Base-by-base conservation (phyloP, 225 moss, liverwort and hornwort genomes). In the Takakia lepidozioides region DNA sequence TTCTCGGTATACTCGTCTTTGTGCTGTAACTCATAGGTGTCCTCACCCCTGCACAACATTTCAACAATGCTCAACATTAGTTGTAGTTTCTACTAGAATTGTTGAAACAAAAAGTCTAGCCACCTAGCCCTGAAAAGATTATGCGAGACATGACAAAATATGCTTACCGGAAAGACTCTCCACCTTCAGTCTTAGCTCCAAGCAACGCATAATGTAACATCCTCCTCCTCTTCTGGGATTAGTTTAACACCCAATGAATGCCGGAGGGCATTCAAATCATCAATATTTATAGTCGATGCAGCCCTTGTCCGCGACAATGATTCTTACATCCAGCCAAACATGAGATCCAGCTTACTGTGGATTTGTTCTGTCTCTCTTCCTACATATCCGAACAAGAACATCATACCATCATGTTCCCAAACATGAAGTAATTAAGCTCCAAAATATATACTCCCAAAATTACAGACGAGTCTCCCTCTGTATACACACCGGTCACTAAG, bases 1-100 rank as follows among this genome's bases (percentile, higher is more conserved):
- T 32, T 13, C 18, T 10, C 4, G 1, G 10, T 2, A 35, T 37
- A 34, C 51, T 22, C 22, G 13, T 15, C 51, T 34, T 18, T 29
- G n/a, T 35, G 6, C 8, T 51, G 51, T 35, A 20, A 17, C 34
- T 36, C 51, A 51, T 0, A 51, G 51, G 8, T 29, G 34, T 51
- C n/a, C n/a, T n/a, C 34, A 36, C 36, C 51, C 51, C 32, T 51
- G 21, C 32, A 51, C 19, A 8, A 35, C 10, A 34, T 51, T 29
- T 19, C 19, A 15, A 51, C 13, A 34, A 5, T n/a, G n/a, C n/a
- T n/a, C n/a, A n/a, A n/a, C n/a, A n/a, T n/a, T n/a, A n/a, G n/a
- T n/a, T n/a, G n/a, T n/a, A n/a, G n/a, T n/a, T n/a, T n/a, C n/a
- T n/a, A n/a, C n/a, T n/a, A n/a, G n/a, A n/a, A n/a, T n/a, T n/a